Base-by-base conservation (phyloP, 768 basidiomycete genomes). In the Mycena alexandri region DNA sequence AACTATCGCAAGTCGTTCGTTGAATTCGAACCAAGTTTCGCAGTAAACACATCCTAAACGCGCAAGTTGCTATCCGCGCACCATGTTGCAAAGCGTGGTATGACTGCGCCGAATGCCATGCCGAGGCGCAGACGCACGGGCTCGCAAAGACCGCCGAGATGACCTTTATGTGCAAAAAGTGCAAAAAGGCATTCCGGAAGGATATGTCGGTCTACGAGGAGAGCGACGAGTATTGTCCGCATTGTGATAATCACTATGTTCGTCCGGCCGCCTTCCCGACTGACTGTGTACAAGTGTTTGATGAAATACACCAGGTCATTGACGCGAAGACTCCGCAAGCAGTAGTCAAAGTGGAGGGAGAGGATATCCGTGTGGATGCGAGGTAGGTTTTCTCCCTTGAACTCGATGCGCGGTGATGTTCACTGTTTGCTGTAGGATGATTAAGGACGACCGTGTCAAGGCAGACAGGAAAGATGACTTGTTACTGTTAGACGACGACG, bases 51-150 rank as follows among this genome's bases (percentile, higher is more conserved):
- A 38, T 38, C 14, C 10, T 38, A 10, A 38, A 38, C 38, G 38
- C 94, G 38, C 38, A 38, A 38, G 14, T 38, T 38, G 87, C 96
- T 41, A 94, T 99, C 72, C 92, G 97, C 29, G 95, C 97, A 5
- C 96, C 96, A 5, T 99, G 98, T 80, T 99, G 98, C 88, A 93
- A 94, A 78, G 92, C 90, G 73, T 99, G 97, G 96, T 99, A 89
- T 75, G 98, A 38, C 38, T 38, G 38, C 11, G 11, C 38, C 38
- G 38, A 38, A 38, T 38, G 38, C 10, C 38, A 38, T 9, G 38
- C 38, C 38, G 38, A 10, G 10, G 38, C 84, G 1, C 87, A 94
- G 75, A 88, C 87, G 59, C 97, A 99, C 73, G 73, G 68, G 2
- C 83, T 99, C 36, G 77, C 79, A 10, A 92, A 89, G 79, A 93